Conservation (phyloP, 1,139 yeast genomes). For the Blastobotrys arbuscula region DNA sequence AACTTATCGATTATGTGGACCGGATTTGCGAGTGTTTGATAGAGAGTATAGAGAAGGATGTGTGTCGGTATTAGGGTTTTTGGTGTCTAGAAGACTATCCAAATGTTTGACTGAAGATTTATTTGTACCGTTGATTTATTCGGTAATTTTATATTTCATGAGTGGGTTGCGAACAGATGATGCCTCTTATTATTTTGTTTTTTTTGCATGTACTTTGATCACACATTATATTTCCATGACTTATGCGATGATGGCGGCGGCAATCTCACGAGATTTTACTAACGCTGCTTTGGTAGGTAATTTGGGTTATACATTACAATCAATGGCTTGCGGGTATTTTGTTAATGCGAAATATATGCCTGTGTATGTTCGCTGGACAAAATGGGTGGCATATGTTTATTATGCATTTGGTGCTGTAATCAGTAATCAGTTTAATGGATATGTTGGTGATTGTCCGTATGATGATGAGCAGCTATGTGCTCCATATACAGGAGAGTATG, state of each 20-base stretch:
- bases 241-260: conserved; percentile 51
- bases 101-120: conserved; percentile 67
- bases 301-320: conserved; percentile 61
- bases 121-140: conserved; percentile 53
- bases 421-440: conserved; percentile 60
- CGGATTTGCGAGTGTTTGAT: conserved; percentile 64
- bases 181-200: conserved; percentile 52
- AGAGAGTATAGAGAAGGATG: conserved; percentile 71
- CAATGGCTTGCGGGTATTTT: conserved; percentile 77
- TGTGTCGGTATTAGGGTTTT: conserved; percentile 60
- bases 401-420: conserved; percentile 66
- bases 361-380: conserved; percentile 80
- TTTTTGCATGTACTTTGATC: conserved; percentile 53
- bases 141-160: conserved; percentile 51
- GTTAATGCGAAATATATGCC: conserved; percentile 72
- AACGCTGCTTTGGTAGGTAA: conserved; percentile 60
- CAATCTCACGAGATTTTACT: conserved; percentile 59
- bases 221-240: conserved; percentile 53
- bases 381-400: conserved; percentile 71
- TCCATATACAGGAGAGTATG: conserved; percentile 45
- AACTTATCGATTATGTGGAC: conserved; percentile 61
- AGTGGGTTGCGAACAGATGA: conserved; percentile 55
- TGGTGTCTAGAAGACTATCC: conserved; percentile 61
- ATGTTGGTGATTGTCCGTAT: conserved; percentile 53
- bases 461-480: conserved; percentile 37